Evolutionary conservation across 371 early-diverging fungal species (phyloP), one percentile per base, ranked within the genome.

Genomic region (Coemansia sp.): DNA sequence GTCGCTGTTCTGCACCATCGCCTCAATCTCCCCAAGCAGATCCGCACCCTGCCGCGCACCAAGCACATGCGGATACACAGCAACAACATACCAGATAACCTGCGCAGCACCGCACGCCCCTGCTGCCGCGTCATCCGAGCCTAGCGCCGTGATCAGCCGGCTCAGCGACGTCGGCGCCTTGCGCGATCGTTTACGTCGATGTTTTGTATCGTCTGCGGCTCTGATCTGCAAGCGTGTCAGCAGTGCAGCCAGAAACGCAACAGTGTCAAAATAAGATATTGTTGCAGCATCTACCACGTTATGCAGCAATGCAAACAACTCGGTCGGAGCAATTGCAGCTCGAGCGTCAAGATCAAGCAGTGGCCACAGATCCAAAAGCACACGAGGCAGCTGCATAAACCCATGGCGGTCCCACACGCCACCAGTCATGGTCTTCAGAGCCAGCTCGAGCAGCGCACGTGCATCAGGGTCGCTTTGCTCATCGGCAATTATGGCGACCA

Each of bases 301-400:
- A 12, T 63, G 65, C n/a, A 77, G 23, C 44, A 52, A 44, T 13
- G 64, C 46, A 28, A 63, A 63, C 46, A 63, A 15, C 29, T 55
- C 53, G 24, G 44, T 5, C n/a, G 64, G 64, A 44, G 32, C 56
- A 8, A 55, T 12, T 5, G 60, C 56, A 7, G 2, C 41, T 1
- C 19, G 41, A 15, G 54, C 26, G 2, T 15, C 46, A 0, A 26
- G 32, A 19, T 29, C 17, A 11, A 69, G 41, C 9, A 77, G 39
- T 0, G 69, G 74, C 69, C 73, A 77, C 8, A 66, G 53, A 4
- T 61, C 52, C n/a, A 69, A 41, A 54, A 77, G 56, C 24, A 53
- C 61, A 19, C 74, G 66, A 17, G 77, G 77, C 63, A 77, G 36
- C 11, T 49, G 9, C 74, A 69, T 77, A 28, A 77, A 77, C 58